Conservation (phyloP, 768 basidiomycete genomes). For the Boletus coccyginus region DNA sequence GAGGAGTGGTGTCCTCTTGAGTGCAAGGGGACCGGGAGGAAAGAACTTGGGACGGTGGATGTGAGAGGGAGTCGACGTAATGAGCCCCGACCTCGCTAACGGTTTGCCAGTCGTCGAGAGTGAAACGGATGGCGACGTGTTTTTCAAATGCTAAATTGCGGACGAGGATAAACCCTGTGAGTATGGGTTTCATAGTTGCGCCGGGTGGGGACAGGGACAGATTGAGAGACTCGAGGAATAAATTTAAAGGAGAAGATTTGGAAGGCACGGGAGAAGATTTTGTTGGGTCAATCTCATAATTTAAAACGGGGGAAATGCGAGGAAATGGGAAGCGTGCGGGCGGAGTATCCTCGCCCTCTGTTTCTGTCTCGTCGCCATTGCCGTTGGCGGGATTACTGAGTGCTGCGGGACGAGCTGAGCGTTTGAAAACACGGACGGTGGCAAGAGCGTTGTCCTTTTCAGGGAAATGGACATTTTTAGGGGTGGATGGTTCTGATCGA, state of each 20-base stretch:
- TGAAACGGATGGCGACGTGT: slow-evolving; percentile 81
- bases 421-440: slow-evolving; percentile 59
- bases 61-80: slow-evolving; percentile 42
- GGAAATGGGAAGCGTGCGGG: slow-evolving; percentile 23
- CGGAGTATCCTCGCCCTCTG: slow-evolving; percentile 32
- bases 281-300: slow-evolving; percentile 23
- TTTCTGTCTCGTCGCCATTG: slow-evolving; percentile 44
- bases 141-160: slow-evolving; percentile 88
- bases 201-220: slow-evolving; percentile 18
- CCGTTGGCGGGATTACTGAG: slow-evolving; percentile 29
- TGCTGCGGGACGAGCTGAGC: slow-evolving; percentile 67
- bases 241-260: slow-evolving; percentile 14
- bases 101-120: slow-evolving; percentile 92
- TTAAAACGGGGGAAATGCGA: slow-evolving; percentile 15
- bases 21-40: neutral
- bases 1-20: neutral
- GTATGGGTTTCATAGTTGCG: slow-evolving; percentile 27
- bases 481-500: slow-evolving; percentile 63
- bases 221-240: slow-evolving; percentile 38
- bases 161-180: slow-evolving; percentile 78
- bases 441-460: slow-evolving; percentile 58
- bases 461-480: slow-evolving; percentile 90
- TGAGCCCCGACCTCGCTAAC: slow-evolving; percentile 76
- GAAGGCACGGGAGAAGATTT: slow-evolving; percentile 13
- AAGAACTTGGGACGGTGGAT: slow-evolving; percentile 32